These are phyloP conservation scores for Stemphylium lycopersici DNA, from an alignment of 2,329 filamentous ascomycete species.

Conservation along the genomic window DNA sequence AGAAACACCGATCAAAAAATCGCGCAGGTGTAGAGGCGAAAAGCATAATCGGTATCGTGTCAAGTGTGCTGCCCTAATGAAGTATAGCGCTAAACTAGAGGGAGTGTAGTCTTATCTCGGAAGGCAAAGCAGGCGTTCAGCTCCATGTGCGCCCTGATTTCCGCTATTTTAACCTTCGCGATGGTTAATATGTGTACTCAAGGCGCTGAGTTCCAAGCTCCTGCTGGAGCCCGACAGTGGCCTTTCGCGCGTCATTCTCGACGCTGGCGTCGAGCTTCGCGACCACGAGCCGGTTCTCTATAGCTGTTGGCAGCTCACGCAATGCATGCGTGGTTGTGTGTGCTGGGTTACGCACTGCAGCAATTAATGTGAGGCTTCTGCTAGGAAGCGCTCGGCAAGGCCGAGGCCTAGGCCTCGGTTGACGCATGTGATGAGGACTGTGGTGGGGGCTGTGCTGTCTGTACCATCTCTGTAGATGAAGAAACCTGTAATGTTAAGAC, in stretches of 20 bases:
- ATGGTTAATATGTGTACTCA: constrained; percentile 10
- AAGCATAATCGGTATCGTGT: not conserved
- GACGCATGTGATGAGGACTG: constrained; percentile 2
- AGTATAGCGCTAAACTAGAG: not conserved
- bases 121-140: not conserved
- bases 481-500: not conserved
- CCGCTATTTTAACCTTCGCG: not conserved
- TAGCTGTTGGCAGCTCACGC: constrained; percentile 19
- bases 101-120: not conserved
- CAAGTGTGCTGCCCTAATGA: not conserved
- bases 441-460: not conserved
- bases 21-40: not conserved
- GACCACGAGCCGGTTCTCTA: constrained; percentile 10
- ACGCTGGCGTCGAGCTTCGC: constrained; percentile 18
- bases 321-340: constrained; percentile 35
- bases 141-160: not conserved
- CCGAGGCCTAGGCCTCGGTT: constrained; percentile 2
- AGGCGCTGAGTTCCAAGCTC: constrained; percentile 13
- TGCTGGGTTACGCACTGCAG: constrained; percentile 45
- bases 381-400: constrained; percentile 1
- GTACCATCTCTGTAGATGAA: not conserved
- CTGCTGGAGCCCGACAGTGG: constrained; percentile 9
- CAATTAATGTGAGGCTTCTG: constrained; percentile 43
- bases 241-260: constrained; percentile 9
- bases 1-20: not conserved